Percentiles rank a stretch among this genome's conserved stretches.
phyloP scores from a whole-genome alignment of 441 rosid species.

The Pelargonium fulgidum region DNA sequence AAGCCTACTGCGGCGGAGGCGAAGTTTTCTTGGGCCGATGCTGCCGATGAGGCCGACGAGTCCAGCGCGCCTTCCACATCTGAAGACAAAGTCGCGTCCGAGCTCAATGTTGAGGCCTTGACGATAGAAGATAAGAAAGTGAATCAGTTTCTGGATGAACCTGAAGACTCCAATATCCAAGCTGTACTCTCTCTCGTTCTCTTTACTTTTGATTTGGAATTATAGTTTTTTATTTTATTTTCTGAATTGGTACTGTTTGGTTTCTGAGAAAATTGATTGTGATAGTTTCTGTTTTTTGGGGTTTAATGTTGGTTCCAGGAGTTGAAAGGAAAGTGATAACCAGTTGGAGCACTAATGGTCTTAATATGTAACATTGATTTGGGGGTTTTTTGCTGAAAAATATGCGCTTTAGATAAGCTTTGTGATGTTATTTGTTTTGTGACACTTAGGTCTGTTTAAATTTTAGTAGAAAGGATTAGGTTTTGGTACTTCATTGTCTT shows the following conservation, averaged over 20 bases:
- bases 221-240: background rate
- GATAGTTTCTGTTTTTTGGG: background rate
- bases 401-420: too few species aligned
- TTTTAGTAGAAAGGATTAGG: too few species aligned
- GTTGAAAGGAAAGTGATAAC: background rate
- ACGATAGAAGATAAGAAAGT: conserved; percentile 46
- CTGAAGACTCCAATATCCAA: conserved; percentile 68
- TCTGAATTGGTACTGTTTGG: background rate
- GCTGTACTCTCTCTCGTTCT: conserved; percentile 38
- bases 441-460: too few species aligned
- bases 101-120: conserved; percentile 38
- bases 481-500: too few species aligned
- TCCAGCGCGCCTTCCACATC: conserved; percentile 28
- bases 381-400: too few species aligned
- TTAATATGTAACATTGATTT: too few species aligned
- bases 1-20: background rate
- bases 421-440: too few species aligned
- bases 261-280: background rate
- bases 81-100: conserved; percentile 27
- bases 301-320: background rate
- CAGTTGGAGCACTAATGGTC: background rate
- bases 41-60: conserved; percentile 25
- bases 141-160: conserved; percentile 69
- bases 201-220: background rate
- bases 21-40: background rate